Evolutionary conservation across 768 basidiomycete species (phyloP).

Genomic region (Mycena filopes): DNA sequence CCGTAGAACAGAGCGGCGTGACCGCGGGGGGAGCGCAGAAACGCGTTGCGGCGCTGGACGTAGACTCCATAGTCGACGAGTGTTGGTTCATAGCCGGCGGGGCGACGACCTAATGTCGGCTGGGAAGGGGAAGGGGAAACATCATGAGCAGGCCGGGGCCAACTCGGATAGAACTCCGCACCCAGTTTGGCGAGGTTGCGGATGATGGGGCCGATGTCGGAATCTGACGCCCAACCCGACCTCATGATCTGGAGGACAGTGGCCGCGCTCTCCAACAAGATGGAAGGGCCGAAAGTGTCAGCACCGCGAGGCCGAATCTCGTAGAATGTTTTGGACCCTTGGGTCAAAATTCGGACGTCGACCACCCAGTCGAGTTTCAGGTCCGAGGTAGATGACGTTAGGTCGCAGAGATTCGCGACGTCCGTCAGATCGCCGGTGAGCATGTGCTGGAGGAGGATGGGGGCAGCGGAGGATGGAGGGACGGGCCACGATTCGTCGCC

Average conservation of each 20-base stretch:
- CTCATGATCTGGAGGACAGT: constrained; percentile 21
- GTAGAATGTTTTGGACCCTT: constrained; percentile 8
- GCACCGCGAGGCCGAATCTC: constrained; percentile 9
- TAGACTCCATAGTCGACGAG: constrained; percentile 21
- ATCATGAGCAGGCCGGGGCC: constrained; percentile 13
- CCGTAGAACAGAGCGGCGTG: constrained; percentile 22
- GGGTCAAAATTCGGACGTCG: constrained; percentile 3
- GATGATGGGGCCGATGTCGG: constrained; percentile 2
- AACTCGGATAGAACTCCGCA: constrained; percentile 17
- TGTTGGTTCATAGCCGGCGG: constrained; percentile 15
- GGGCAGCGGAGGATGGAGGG: constrained; percentile 8
- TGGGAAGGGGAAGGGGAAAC: not conserved
- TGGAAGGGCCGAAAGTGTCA: constrained; percentile 10
- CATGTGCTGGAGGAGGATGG: constrained; percentile 16
- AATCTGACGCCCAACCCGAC: constrained; percentile 18
- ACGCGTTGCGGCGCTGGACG: constrained; percentile 13
- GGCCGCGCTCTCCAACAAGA: constrained; percentile 20
- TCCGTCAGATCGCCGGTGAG: constrained; percentile 8
- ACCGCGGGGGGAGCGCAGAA: constrained; percentile 23
- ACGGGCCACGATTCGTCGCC: constrained; percentile 17
- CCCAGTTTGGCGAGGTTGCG: constrained; percentile 16
- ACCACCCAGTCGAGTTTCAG: constrained; percentile 20
- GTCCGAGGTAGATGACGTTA: constrained; percentile 6
- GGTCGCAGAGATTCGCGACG: constrained; percentile 10
- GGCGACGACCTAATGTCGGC: constrained; percentile 17